These are phyloP conservation scores for Alternaria sp. DNA, from an alignment of 2,329 filamentous ascomycete genomes.

Conservation along the genomic window DNA sequence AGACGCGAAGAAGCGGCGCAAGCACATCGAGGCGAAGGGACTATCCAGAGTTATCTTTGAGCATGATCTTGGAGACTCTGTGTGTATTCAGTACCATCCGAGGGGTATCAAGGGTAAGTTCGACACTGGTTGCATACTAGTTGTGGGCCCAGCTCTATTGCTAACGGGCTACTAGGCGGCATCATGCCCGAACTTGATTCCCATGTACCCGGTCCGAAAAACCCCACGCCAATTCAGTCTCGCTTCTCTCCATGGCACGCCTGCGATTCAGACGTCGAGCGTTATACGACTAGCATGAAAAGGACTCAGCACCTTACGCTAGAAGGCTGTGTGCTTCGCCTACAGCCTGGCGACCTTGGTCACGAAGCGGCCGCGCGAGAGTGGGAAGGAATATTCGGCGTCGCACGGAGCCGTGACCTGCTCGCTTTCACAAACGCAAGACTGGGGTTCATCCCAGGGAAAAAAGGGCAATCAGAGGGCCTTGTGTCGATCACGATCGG, in stretches of 20 bases:
- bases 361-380: constrained; percentile 49
- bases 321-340: constrained; percentile 45
- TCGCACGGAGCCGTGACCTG: constrained; percentile 52
- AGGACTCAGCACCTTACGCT: constrained; percentile 48
- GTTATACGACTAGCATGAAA: constrained; percentile 51
- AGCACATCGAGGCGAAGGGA: constrained; percentile 48
- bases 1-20: constrained; percentile 49
- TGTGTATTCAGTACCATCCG: constrained; percentile 57
- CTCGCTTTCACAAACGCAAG: constrained; percentile 49
- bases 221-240: constrained; percentile 50
- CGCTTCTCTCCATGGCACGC: constrained; percentile 58
- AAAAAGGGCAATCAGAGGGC: constrained; percentile 46
- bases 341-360: constrained; percentile 50
- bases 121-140: background rate
- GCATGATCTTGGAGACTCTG: constrained; percentile 44
- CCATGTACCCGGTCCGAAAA: constrained; percentile 42
- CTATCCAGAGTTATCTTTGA: constrained; percentile 52
- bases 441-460: constrained; percentile 49
- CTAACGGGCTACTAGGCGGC: constrained; percentile 40
- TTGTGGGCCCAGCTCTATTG: background rate
- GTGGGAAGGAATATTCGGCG: constrained; percentile 54
- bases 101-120: constrained; percentile 50
- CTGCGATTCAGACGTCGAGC: constrained; percentile 48
- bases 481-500: constrained; percentile 52
- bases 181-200: constrained; percentile 57